These are phyloP conservation scores for Salicornia ramosissima DNA, from an alignment of 148 eudicot species.

Conservation along the genomic window DNA sequence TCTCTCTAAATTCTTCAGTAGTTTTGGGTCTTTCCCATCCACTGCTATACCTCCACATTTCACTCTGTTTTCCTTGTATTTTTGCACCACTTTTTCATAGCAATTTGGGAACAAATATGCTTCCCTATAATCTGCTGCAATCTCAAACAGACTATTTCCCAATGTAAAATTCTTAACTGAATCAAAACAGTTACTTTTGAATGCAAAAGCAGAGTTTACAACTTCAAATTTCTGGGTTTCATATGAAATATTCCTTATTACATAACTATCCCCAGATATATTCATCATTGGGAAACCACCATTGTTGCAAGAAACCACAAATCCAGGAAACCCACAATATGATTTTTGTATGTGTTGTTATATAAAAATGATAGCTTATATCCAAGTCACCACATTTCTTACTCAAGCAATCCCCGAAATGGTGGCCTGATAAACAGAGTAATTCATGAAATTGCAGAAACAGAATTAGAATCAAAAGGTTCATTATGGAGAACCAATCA, in stretches of 20 bases:
- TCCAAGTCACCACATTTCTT: no score
- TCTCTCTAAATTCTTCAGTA: slow-evolving; percentile 26
- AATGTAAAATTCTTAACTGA: slow-evolving; percentile 28
- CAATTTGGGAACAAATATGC: slow-evolving; percentile 35
- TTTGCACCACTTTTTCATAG: background rate
- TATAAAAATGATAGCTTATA: no score
- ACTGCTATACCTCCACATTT: slow-evolving; percentile 25
- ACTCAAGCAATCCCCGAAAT: no score
- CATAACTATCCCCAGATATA: slow-evolving; percentile 3
- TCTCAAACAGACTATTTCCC: background rate
- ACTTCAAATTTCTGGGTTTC: slow-evolving; percentile 22
- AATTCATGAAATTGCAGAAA: no score
- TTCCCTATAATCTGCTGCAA: background rate
- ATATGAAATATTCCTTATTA: slow-evolving; percentile 12
- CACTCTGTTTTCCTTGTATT: slow-evolving; percentile 2
- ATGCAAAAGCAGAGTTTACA: slow-evolving; percentile 23
- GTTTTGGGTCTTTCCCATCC: slow-evolving; percentile 14
- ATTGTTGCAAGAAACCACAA: no score
- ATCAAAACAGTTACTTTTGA: slow-evolving; percentile 8
- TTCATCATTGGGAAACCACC: background rate
- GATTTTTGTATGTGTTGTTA: no score
- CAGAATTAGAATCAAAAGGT: no score
- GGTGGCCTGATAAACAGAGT: no score
- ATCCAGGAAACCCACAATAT: no score
- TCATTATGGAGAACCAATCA: no score